Base-by-base conservation (phyloP, 106 monocot genomes). In the Alisma plantagoaquatica region DNA sequence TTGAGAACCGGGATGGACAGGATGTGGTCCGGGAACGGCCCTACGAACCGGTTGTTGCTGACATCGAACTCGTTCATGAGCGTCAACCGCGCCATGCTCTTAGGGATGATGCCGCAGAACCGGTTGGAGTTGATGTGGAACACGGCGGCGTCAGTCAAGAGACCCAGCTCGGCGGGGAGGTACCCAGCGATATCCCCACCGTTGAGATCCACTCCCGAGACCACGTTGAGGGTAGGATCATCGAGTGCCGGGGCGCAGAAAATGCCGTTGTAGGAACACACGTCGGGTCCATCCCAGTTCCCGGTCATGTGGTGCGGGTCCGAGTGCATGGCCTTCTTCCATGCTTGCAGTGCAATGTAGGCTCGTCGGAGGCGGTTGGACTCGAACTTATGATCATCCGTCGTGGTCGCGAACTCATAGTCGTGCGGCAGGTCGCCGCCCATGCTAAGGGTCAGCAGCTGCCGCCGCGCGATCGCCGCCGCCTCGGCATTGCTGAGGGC, bases 101-200 rank as follows among this genome's bases (percentile, higher is more conserved):
- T 69, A 10, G 78, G 78, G 42, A 78, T 59, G 64, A 73, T 64
- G 2, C 78, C 78, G 51, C 78, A 78, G 65, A 78, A 78, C 19
- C 78, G 53, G 61, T 80, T 75, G 31, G 74, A 70, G 56, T 80
- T 75, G 46, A 80, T 67, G 32, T 80, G 80, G 62, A 71, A 58
- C 20, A 78, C 49, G 7, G 72, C 56, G 53, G 42, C 17, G 42
- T 78, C 77, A 6, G 77, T 73, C 19, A 78, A 49, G 21, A 78
- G 41, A 27, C 77, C 72, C 30, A 78, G 67, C 59, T 78, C 77
- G 2, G 35, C 57, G 17, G 77, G 79, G 44, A 74, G 73, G 51
- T 74, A 65, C 1, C 73, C 73, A 16, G 80, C 80, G 33, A 75
- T 74, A 31, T 80, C 70, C n/a, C 65, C 74, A 2, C 80, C 74